phyloP scores from a whole-genome alignment of 2,329 filamentous ascomycete genomes.

The Alternaria atra region DNA sequence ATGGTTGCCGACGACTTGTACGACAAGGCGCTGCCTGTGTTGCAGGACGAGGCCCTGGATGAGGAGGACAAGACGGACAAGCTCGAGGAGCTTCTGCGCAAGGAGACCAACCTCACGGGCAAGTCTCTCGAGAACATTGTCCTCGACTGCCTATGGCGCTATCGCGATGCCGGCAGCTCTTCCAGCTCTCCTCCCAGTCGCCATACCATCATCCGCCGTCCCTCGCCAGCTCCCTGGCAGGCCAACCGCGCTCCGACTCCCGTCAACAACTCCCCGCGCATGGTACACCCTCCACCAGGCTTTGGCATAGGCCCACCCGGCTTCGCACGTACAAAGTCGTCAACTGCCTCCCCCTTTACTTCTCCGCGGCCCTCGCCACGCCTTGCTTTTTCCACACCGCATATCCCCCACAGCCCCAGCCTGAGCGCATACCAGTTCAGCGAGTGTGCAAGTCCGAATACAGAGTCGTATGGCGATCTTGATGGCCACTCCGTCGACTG shows the following conservation, averaged over 20 bases:
- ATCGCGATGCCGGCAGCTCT: slow-evolving; percentile 69
- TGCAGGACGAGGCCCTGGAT: slow-evolving; percentile 82
- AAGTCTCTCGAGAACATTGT: slow-evolving; percentile 86
- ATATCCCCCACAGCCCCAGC: slow-evolving; percentile 91
- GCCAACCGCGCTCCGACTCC: slow-evolving; percentile 78
- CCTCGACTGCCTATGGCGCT: slow-evolving; percentile 89
- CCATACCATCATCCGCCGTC: slow-evolving; percentile 86
- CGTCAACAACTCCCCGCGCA: slow-evolving; percentile 80
- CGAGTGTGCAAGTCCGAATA: slow-evolving; percentile 74
- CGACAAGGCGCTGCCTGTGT: slow-evolving; percentile 87
- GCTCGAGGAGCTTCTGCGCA: slow-evolving; percentile 84
- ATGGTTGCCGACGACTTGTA: slow-evolving; percentile 96
- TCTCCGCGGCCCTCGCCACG: slow-evolving; percentile 93
- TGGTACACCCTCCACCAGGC: slow-evolving; percentile 82
- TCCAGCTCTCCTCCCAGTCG: slow-evolving; percentile 82
- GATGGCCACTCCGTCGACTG: slow-evolving; percentile 96
- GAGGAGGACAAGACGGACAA: slow-evolving; percentile 96
- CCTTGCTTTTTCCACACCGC: slow-evolving; percentile 86
- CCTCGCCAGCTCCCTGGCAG: slow-evolving; percentile 94
- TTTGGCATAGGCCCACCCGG: slow-evolving; percentile 76
- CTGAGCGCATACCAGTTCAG: slow-evolving; percentile 96
- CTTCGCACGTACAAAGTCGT: slow-evolving; percentile 78
- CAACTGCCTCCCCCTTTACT: slow-evolving; percentile 85
- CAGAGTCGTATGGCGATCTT: slow-evolving; percentile 89
- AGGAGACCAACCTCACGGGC: slow-evolving; percentile 78